These are phyloP conservation scores for Pestalotiopsis sp. DNA, from an alignment of 2,329 filamentous ascomycete species.

Conservation along the genomic window DNA sequence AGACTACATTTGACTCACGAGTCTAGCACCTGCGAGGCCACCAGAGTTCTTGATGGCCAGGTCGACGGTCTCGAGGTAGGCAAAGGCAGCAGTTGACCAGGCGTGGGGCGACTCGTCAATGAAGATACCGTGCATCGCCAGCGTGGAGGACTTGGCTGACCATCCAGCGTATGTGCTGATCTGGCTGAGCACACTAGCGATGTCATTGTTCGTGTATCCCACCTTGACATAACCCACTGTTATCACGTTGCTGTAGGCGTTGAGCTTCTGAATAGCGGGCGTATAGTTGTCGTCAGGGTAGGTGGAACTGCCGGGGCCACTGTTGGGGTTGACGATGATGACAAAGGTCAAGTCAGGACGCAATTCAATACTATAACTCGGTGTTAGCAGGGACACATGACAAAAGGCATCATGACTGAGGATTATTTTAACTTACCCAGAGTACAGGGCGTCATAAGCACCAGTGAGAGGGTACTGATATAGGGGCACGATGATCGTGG, in stretches of 20 bases:
- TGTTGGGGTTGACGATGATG: constrained; percentile 29
- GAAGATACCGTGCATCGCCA: constrained; percentile 40
- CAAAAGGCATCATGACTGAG: background rate
- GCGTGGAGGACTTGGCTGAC: constrained; percentile 24
- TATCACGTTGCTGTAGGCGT: constrained; percentile 37
- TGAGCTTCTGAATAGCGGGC: constrained; percentile 35
- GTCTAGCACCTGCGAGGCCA: background rate
- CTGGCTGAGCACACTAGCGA: constrained; percentile 35
- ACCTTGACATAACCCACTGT: constrained; percentile 45
- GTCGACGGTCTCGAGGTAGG: background rate
- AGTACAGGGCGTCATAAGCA: background rate
- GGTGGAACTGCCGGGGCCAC: constrained; percentile 32
- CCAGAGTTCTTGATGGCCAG: background rate
- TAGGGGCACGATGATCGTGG: background rate
- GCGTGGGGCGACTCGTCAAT: constrained; percentile 37
- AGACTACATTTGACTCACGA: background rate
- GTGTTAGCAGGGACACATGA: background rate
- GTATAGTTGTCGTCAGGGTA: constrained; percentile 37
- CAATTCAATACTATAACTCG: background rate
- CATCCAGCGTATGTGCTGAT: constrained; percentile 40
- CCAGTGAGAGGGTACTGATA: background rate
- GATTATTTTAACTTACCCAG: background rate
- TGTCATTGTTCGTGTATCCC: constrained; percentile 31
- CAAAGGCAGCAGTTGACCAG: constrained; percentile 16
- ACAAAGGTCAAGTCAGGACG: constrained; percentile 4